These are phyloP conservation scores for Neurospora sp. DNA, from an alignment of 495 filamentous ascomycete genomes.

Conservation along the genomic window DNA sequence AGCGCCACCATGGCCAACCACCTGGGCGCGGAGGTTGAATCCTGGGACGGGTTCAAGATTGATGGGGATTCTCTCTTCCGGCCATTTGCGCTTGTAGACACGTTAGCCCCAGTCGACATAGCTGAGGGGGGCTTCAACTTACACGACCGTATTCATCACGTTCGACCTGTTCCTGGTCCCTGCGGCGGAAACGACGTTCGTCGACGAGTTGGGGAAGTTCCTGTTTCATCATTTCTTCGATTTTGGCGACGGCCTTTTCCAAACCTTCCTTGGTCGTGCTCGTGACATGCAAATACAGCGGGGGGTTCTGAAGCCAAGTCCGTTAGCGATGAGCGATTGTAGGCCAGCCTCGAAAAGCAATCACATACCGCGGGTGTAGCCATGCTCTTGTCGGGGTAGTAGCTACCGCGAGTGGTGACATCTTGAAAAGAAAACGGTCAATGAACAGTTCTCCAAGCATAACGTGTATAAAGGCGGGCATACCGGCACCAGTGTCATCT, in stretches of 20 bases:
- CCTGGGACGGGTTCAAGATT: slow-evolving; percentile 82
- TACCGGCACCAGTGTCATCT: slow-evolving; percentile 99
- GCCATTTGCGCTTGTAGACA: slow-evolving; percentile 80
- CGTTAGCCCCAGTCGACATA: neutral
- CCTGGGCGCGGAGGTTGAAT: slow-evolving; percentile 93
- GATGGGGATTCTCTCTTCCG: slow-evolving; percentile 86
- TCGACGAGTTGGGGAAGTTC: slow-evolving; percentile 93
- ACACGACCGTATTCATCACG: slow-evolving; percentile 91
- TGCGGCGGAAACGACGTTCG: slow-evolving; percentile 82
- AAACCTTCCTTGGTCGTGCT: slow-evolving; percentile 87
- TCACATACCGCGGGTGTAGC: slow-evolving; percentile 68
- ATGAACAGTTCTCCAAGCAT: slow-evolving; percentile 45
- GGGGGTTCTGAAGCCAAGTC: slow-evolving; percentile 62
- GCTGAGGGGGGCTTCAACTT: slow-evolving; percentile 23
- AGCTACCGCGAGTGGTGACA: slow-evolving; percentile 95
- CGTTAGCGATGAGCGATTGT: neutral
- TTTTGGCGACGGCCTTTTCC: slow-evolving; percentile 72
- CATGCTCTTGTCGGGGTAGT: slow-evolving; percentile 96
- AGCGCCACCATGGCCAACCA: slow-evolving; percentile 84
- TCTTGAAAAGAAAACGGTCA: slow-evolving; percentile 63
- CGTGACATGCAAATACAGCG: slow-evolving; percentile 89
- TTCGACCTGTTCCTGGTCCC: slow-evolving; percentile 87
- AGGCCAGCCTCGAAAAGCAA: neutral
- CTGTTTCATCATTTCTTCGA: slow-evolving; percentile 92
- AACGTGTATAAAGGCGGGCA: slow-evolving; percentile 47